Evolutionary conservation across 352 stramenopile genomes (phyloP).

Genomic region (Sclerospora graminicola): DNA sequence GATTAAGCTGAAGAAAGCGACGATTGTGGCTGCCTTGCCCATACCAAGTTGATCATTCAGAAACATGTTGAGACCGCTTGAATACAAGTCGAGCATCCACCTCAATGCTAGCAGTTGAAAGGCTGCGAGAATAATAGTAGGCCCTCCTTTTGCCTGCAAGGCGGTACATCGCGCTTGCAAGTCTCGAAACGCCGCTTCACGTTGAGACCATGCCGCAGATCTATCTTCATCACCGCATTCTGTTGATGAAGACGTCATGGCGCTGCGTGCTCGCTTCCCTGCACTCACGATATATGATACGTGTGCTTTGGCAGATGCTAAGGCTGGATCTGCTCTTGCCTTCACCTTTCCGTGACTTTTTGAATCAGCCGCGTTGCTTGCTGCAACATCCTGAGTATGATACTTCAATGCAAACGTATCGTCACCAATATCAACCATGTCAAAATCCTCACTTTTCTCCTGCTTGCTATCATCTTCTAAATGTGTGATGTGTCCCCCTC

Average conservation of each 20-base stretch:
- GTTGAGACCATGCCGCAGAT: conserved; percentile 7
- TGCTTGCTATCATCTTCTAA: conserved; percentile 17
- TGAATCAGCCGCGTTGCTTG: conserved; percentile 7
- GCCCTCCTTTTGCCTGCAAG: conserved; percentile 13
- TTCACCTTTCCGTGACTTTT: conserved; percentile 9
- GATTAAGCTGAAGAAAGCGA: conserved; percentile 59
- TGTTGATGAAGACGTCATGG: conserved; percentile 22
- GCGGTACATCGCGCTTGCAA: conserved; percentile 18
- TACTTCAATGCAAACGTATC: conserved; percentile 23
- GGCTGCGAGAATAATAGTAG: conserved; percentile 41
- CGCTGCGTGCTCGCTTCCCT: conserved; percentile 36
- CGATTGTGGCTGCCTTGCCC: conserved; percentile 70
- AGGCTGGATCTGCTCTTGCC: conserved; percentile 6
- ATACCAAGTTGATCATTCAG: conserved; percentile 83
- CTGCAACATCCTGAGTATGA: conserved; percentile 27
- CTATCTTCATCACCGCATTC: conserved; percentile 4
- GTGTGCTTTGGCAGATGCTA: conserved; percentile 17
- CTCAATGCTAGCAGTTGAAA: conserved; percentile 71
- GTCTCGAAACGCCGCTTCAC: conserved; percentile 18
- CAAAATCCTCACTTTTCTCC: conserved; percentile 12
- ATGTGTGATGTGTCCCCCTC: conserved; percentile 2
- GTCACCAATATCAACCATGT: conserved; percentile 1
- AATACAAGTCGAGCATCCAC: conserved; percentile 75
- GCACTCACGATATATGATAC: conserved; percentile 37
- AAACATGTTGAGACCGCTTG: conserved; percentile 53